These are phyloP conservation scores for Diaporthe caulivora DNA, from an alignment of 2,329 filamentous ascomycete genomes.

Conservation along the genomic window DNA sequence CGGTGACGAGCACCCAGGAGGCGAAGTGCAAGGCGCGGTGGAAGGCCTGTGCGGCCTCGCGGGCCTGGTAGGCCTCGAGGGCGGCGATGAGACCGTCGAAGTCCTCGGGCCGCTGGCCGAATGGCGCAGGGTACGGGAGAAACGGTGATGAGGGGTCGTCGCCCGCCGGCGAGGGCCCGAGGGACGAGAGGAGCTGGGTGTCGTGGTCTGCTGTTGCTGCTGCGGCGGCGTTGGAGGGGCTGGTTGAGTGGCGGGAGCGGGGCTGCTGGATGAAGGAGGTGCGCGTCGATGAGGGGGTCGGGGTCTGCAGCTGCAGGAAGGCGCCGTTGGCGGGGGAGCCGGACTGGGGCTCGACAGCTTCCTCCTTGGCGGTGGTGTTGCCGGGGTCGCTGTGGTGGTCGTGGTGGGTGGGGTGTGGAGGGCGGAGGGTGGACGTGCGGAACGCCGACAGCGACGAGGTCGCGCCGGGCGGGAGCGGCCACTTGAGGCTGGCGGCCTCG, in stretches of 20 bases:
- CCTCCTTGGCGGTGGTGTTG: conserved; percentile 40
- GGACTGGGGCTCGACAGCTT: conserved; percentile 46
- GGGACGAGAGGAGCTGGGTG: conserved; percentile 42
- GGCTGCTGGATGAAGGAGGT: conserved; percentile 41
- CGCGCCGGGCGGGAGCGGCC: conserved; percentile 37
- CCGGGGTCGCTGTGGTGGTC: conserved; percentile 22
- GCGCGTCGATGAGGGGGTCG: conserved; percentile 43
- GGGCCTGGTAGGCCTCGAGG: conserved; percentile 74
- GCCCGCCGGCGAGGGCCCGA: conserved; percentile 43
- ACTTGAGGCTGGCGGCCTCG: conserved; percentile 42
- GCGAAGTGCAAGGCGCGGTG: conserved; percentile 82
- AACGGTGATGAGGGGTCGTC: conserved; percentile 38
- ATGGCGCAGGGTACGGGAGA: conserved; percentile 39
- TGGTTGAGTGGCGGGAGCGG: conserved; percentile 36
- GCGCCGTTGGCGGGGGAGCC: conserved; percentile 47
- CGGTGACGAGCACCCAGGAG: conserved; percentile 72
- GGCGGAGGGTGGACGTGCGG: conserved; percentile 38
- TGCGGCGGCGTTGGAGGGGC: conserved; percentile 31
- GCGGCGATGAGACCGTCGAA: conserved; percentile 79
- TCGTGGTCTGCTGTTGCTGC: conserved; percentile 28
- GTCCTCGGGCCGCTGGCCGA: conserved; percentile 42
- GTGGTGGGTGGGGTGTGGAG: conserved; percentile 41
- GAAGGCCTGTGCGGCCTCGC: conserved; percentile 79
- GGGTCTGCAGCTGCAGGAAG: conserved; percentile 52
- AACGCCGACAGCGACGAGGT: conserved; percentile 36